Evolutionary conservation across 202 grass and related monocot genomes (phyloP).

Genomic region (Brachypodium distachyon): DNA sequence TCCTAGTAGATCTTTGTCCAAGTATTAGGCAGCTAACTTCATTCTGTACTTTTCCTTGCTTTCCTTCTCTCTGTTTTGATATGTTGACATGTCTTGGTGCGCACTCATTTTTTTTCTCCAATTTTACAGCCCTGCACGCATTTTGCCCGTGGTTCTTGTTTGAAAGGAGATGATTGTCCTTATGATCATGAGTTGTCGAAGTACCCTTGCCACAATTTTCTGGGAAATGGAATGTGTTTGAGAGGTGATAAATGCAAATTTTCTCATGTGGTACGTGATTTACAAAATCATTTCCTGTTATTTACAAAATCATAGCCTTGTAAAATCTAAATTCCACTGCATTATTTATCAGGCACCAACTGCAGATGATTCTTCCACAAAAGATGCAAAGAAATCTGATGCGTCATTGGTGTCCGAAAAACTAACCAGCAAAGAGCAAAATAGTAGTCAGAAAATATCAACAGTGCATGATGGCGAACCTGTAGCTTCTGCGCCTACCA

Average conservation of each 20-base stretch:
- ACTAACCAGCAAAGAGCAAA: conserved; percentile 31
- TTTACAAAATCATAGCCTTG: not conserved
- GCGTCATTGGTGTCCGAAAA: conserved; percentile 23
- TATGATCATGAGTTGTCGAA: conserved; percentile 91
- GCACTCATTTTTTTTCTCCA: not conserved
- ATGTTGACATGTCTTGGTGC: not conserved
- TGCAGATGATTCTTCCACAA: conserved; percentile 23
- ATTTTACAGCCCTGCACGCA: conserved; percentile 62
- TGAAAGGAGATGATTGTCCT: conserved; percentile 91
- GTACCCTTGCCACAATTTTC: conserved; percentile 82
- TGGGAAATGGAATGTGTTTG: conserved; percentile 56
- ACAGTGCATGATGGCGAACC: conserved; percentile 10
- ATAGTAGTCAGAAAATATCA: conserved; percentile 28
- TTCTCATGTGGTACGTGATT: conserved; percentile 66
- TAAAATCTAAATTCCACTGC: not conserved
- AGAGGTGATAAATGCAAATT: conserved; percentile 95
- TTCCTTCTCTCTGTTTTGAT: not conserved
- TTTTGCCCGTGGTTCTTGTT: conserved; percentile 77
- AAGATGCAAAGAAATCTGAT: conserved; percentile 46
- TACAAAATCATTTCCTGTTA: not conserved
- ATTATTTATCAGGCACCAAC: conserved; percentile 46
- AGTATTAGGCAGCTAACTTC: not conserved
- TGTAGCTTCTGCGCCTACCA: conserved; percentile 22
- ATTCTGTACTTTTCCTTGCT: conserved; percentile 1
- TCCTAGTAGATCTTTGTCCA: not conserved